Evolutionary conservation across 2,329 filamentous ascomycete genomes (phyloP), one percentile per base, ranked within the genome.

Genomic region (Alternaria infectoria): DNA sequence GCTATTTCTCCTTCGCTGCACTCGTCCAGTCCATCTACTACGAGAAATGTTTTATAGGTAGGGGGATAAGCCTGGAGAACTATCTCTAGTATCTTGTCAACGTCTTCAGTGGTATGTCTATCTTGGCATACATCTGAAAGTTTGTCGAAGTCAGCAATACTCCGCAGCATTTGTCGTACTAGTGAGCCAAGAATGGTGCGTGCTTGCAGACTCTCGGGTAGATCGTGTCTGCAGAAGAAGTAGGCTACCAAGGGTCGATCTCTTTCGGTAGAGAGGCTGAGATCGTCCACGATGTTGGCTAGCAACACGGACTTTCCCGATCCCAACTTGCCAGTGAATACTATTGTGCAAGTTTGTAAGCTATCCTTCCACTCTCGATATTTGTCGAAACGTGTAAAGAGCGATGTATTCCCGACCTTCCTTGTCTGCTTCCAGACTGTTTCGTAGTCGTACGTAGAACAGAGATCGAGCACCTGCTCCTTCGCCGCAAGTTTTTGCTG

Each of bases 281-380:
- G 67, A 23, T 76, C 66, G n/a, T 75, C 69, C 1, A 84, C 74
- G 0, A 85, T 76, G 54, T 83, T 85, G 2, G 83, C 82, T 5
- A 84, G 50, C 8, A 81, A 54, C 1, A 85, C 81, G 0, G 83
- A 83, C 59, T 85, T 85, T 0, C 83, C 83, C 0, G 78, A 80
- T 2, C 83, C 83, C 1, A 85, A 69, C 47, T 81, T 83, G 5
- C 82, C 82, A 10, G 56, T 74, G 28, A 70, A 79, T 0, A 83
- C 1, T 0, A 85, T 60, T 0, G 81, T 80, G 43, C 54, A 66
- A 28, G 76, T 67, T 23, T 58, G 19, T 17, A 54, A 23, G 25
- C 44, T n/a, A 10, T 57, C 44, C 67, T 66, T 80, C 79, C 76
- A 80, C 6, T 69, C 46, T 44, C 65, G 45, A 52, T 80, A 81